Conservation (phyloP, 148 eudicot genomes). For the Arbutus unedo region DNA sequence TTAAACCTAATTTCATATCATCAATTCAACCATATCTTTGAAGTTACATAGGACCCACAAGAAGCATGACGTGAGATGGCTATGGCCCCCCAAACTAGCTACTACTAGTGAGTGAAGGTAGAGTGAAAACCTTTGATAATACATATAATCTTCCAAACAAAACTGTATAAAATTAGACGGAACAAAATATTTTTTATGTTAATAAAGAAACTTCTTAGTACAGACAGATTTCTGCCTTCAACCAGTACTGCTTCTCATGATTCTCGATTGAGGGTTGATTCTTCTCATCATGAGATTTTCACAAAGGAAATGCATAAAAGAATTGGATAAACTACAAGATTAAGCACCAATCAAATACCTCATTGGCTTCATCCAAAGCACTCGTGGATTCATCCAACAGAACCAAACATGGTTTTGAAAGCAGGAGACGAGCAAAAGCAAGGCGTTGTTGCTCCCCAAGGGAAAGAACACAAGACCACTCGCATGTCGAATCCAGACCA, state of each 20-base stretch:
- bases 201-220: no score
- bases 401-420: conserved; percentile 74
- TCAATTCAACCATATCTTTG: not conserved
- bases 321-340: not conserved
- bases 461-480: conserved; percentile 96
- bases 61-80: not conserved
- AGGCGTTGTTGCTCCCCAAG: conserved; percentile 97
- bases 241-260: no score
- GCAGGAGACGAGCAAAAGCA: conserved; percentile 91
- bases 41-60: not conserved
- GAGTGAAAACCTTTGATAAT: not conserved
- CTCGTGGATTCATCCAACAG: conserved; percentile 97
- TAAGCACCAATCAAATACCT: conserved; percentile 44
- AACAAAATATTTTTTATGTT: no score
- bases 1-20: not conserved
- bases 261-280: no score
- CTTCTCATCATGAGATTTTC: not conserved
- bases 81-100: not conserved
- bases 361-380: conserved; percentile 92
- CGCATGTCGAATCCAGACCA: conserved; percentile 65
- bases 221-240: no score
- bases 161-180: no score
- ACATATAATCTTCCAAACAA: no score
- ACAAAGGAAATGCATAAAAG: not conserved
- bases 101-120: not conserved